A percentile compares a stretch with the other conserved stretches of the same genome.
These are phyloP conservation scores for Pythium periplocum DNA, from an alignment of 352 stramenopile species.

Conservation along the genomic window DNA sequence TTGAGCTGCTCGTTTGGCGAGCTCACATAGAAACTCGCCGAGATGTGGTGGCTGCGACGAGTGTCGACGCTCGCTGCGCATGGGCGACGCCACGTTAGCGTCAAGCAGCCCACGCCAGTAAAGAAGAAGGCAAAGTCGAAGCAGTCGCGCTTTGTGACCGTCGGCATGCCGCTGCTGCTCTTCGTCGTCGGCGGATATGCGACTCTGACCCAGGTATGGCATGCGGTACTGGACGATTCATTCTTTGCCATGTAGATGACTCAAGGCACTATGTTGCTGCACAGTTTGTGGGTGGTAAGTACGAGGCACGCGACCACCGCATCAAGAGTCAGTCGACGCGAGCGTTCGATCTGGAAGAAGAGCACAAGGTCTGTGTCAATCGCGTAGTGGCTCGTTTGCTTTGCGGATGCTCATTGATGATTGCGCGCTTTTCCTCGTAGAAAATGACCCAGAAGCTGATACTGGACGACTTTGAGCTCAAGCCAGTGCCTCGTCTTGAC, in stretches of 20 bases:
- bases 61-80: constrained; percentile 5
- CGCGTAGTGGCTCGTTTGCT: neutral
- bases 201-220: constrained; percentile 59
- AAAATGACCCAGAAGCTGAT: constrained; percentile 84
- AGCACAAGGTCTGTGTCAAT: constrained; percentile 59
- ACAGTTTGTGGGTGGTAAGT: constrained; percentile 82
- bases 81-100: neutral
- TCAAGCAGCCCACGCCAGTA: constrained; percentile 3
- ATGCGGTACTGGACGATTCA: constrained; percentile 1
- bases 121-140: constrained; percentile 46
- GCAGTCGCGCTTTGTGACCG: constrained; percentile 53
- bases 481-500: constrained; percentile 54
- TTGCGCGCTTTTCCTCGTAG: constrained; percentile 20
- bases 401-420: constrained; percentile 4
- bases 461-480: constrained; percentile 81
- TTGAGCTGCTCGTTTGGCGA: neutral
- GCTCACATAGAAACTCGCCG: neutral
- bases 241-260: constrained; percentile 1
- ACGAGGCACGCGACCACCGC: constrained; percentile 68
- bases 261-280: neutral
- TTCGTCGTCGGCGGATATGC: constrained; percentile 79
- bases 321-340: constrained; percentile 83
- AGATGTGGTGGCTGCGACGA: neutral
- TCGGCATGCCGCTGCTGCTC: constrained; percentile 72
- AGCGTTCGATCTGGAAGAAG: constrained; percentile 79